These are phyloP conservation scores for Ogataea zsoltii DNA, from an alignment of 805 yeast species.

Conservation along the genomic window DNA sequence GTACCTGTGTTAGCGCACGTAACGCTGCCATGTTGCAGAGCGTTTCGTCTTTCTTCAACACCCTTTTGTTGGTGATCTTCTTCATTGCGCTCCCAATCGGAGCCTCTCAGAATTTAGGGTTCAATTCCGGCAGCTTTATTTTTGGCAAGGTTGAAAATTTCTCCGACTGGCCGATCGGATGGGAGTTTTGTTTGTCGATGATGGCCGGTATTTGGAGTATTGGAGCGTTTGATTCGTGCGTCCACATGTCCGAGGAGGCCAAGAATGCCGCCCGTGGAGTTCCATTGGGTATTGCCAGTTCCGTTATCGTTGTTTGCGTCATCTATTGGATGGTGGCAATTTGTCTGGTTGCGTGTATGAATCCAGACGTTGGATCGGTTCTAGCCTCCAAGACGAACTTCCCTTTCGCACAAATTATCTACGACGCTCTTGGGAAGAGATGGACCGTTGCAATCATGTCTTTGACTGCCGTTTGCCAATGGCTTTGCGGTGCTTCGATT, in stretches of 20 bases:
- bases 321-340: slow-evolving; percentile 58
- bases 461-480: slow-evolving; percentile 57
- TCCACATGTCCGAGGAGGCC: slow-evolving; percentile 73
- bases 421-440: slow-evolving; percentile 58
- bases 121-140: slow-evolving; percentile 51
- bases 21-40: slow-evolving; percentile 60
- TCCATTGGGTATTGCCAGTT: slow-evolving; percentile 62
- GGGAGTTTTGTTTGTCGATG: slow-evolving; percentile 47
- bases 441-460: slow-evolving; percentile 67
- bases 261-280: slow-evolving; percentile 59
- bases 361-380: slow-evolving; percentile 42
- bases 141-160: slow-evolving; percentile 52
- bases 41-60: slow-evolving; percentile 54
- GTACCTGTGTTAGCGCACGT: slow-evolving; percentile 60
- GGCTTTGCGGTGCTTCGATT: slow-evolving; percentile 62
- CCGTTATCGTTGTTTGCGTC: slow-evolving; percentile 54
- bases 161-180: slow-evolving; percentile 58
- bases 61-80: slow-evolving; percentile 50
- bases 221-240: slow-evolving; percentile 69
- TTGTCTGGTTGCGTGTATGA: slow-evolving; percentile 56
- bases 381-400: slow-evolving; percentile 50
- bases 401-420: slow-evolving; percentile 64
- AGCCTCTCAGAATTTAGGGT: slow-evolving; percentile 35
- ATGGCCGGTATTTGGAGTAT: slow-evolving; percentile 75
- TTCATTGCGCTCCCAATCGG: slow-evolving; percentile 69